These are phyloP conservation scores for Pseudisothecium myosuroides DNA, from an alignment of 225 moss, liverwort and hornwort genomes.

Conservation along the genomic window DNA sequence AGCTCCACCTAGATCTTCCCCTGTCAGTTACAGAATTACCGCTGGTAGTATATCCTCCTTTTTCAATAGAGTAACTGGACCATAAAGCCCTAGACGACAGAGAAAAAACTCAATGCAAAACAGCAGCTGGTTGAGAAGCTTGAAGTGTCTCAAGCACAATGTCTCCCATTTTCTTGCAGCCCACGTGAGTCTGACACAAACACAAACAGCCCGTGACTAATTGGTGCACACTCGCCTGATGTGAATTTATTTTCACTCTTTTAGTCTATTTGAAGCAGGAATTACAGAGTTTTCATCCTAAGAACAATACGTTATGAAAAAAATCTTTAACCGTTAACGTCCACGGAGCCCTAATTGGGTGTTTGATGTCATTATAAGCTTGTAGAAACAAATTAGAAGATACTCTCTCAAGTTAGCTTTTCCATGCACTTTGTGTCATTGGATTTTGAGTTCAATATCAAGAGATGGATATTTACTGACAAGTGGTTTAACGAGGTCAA, in stretches of 20 bases:
- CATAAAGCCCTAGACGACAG: neutral
- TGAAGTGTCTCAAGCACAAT: constrained; percentile 65
- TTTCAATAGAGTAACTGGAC: neutral
- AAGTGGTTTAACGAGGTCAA: neutral
- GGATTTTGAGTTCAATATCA: neutral
- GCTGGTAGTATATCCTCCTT: neutral
- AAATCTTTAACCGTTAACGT: neutral
- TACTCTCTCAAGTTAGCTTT: neutral
- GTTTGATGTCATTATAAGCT: neutral
- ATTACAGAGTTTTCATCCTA: neutral
- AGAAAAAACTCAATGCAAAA: constrained; percentile 12
- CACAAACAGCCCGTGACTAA: neutral
- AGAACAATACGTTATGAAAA: neutral
- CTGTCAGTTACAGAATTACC: neutral
- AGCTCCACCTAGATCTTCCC: neutral
- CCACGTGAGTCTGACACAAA: constrained; percentile 57
- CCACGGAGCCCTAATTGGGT: neutral
- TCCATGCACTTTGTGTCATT: neutral
- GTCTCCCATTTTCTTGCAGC: constrained; percentile 93
- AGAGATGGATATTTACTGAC: neutral
- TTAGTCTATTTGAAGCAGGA: neutral
- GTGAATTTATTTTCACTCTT: neutral
- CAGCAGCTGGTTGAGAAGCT: constrained; percentile 22
- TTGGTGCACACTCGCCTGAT: neutral
- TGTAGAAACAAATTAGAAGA: neutral